Evolutionary conservation across 75 land plant genomes (phyloP).

Genomic region (Ceratopteris richardii): DNA sequence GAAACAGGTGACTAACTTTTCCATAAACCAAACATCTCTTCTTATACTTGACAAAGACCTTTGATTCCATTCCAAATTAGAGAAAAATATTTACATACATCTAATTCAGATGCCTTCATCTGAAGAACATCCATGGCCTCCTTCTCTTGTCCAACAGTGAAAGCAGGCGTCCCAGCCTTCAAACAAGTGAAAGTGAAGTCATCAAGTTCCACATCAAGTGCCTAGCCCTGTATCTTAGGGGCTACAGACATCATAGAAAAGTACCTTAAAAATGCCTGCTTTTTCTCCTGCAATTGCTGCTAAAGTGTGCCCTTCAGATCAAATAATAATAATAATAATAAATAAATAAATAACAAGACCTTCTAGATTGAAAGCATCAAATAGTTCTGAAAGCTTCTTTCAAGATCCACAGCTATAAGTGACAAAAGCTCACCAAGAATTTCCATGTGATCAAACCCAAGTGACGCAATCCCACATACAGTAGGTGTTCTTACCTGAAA

Average conservation of each 20-base stretch:
- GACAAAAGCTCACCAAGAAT: conserved; percentile 39
- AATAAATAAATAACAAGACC: not conserved
- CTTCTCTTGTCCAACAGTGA: conserved; percentile 60
- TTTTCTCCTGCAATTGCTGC: conserved; percentile 71
- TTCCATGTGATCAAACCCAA: conserved; percentile 88
- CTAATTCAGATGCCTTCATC: conserved; percentile 45
- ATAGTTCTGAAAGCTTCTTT: not conserved
- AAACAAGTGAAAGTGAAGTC: no score
- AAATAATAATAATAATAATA: not conserved
- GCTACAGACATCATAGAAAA: no score
- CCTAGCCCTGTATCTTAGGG: conserved; percentile 15
- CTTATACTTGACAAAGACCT: not conserved
- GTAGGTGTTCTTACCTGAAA: conserved; percentile 62
- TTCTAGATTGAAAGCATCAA: not conserved
- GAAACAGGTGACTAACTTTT: no score
- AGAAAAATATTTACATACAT: conserved; percentile 19
- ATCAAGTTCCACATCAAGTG: conserved; percentile 17
- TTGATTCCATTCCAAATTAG: not conserved
- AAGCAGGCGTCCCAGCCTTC: conserved; percentile 76
- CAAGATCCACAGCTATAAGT: not conserved
- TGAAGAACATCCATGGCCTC: conserved; percentile 74
- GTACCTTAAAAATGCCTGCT: conserved; percentile 93
- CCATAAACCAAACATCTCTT: no score
- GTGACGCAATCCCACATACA: conserved; percentile 79
- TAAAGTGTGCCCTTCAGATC: conserved; percentile 66